phyloP scores from a whole-genome alignment of 768 basidiomycete species.

The Suillus cothurnatus region DNA sequence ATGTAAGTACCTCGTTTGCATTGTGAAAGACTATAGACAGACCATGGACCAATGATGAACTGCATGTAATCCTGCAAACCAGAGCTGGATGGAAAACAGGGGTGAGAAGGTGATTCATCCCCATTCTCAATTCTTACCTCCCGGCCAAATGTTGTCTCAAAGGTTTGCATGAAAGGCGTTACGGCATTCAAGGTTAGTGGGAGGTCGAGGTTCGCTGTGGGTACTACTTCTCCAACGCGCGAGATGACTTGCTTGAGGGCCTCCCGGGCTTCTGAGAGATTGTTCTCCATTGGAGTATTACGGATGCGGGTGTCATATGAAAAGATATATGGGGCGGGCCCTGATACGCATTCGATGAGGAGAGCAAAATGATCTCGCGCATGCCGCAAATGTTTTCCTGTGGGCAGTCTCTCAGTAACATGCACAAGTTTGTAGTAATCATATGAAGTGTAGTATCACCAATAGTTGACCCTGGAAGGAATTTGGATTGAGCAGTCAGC shows the following conservation, averaged over 20 bases:
- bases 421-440: not conserved
- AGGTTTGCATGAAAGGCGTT: conserved; percentile 74
- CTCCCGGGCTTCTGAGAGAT: conserved; percentile 55
- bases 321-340: conserved; percentile 51
- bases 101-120: conserved; percentile 5
- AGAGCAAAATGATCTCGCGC: conserved; percentile 82
- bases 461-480: conserved; percentile 86
- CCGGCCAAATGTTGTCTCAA: conserved; percentile 80
- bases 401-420: conserved; percentile 4
- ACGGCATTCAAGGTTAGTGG: conserved; percentile 77
- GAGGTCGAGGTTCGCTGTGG: conserved; percentile 47
- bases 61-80: conserved; percentile 86
- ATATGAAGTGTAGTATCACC: conserved; percentile 44
- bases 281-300: conserved; percentile 84
- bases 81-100: conserved; percentile 50
- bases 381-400: conserved; percentile 87
- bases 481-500: conserved; percentile 66
- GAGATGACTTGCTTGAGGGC: conserved; percentile 59
- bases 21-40: conserved; percentile 22
- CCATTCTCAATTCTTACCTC: conserved; percentile 50
- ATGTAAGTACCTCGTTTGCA: conserved; percentile 9
- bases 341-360: conserved; percentile 55
- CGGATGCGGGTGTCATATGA: conserved; percentile 78
- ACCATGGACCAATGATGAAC: conserved; percentile 94
- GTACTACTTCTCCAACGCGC: conserved; percentile 57